Conservation (phyloP, 495 filamentous ascomycete genomes). For the Tuber calosporum region DNA sequence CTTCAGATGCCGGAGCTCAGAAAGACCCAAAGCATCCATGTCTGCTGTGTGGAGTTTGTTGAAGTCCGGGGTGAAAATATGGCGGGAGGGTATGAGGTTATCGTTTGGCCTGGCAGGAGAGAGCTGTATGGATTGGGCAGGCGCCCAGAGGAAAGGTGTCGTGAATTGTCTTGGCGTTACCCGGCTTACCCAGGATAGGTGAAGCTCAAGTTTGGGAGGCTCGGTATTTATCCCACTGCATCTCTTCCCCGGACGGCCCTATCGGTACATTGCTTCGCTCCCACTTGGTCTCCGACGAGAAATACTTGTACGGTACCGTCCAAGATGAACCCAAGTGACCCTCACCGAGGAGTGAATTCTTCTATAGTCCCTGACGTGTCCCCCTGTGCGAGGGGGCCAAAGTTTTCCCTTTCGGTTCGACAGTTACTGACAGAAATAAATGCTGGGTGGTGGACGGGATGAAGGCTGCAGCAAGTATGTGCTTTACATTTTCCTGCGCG, state of each 20-base stretch:
- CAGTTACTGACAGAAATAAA: background rate
- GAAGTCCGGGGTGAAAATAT: background rate
- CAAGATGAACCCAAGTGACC: background rate
- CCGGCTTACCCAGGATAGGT: background rate
- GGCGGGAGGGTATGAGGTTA: background rate
- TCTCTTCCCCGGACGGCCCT: background rate
- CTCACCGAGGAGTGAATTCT: background rate
- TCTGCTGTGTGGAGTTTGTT: background rate
- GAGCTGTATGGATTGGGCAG: background rate
- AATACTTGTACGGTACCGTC: background rate
- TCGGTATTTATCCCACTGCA: background rate
- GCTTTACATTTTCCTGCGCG: background rate
- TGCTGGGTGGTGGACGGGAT: background rate
- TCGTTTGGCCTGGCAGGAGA: background rate
- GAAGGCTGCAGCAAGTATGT: background rate
- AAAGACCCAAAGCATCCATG: slow-evolving; percentile 32
- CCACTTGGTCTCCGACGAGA: background rate
- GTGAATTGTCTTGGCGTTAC: slow-evolving; percentile 2
- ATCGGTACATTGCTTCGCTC: background rate
- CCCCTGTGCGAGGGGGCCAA: background rate
- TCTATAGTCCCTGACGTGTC: background rate
- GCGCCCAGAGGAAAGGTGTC: background rate
- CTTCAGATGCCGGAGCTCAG: slow-evolving; percentile 46
- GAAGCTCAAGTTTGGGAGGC: background rate
- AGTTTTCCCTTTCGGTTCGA: background rate